Evolutionary conservation across 148 eudicot genomes (phyloP).

Genomic region (Beta vulgaris): DNA sequence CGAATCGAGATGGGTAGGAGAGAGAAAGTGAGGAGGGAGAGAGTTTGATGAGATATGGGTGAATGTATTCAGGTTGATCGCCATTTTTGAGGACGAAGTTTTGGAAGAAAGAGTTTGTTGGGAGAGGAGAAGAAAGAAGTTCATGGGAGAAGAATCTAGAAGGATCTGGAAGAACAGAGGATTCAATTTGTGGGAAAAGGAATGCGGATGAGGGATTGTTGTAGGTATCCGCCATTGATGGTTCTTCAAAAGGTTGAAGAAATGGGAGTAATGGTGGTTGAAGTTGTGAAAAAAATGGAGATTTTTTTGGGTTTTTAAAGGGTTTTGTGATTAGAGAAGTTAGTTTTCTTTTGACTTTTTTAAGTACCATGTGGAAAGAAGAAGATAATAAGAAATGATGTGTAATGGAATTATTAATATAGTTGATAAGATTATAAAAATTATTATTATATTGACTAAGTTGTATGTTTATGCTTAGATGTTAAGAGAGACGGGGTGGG

Average conservation of each 20-base stretch:
- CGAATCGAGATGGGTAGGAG: constrained; percentile 65
- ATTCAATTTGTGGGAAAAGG: constrained; percentile 52
- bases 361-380: constrained; percentile 32
- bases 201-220: constrained; percentile 30
- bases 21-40: constrained; percentile 55
- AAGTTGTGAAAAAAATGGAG: constrained; percentile 14
- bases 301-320: constrained; percentile 34
- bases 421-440: no score
- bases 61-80: constrained; percentile 87
- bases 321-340: constrained; percentile 35
- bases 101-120: constrained; percentile 91
- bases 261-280: background rate
- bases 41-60: constrained; percentile 76
- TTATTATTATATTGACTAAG: no score
- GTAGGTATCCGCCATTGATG: background rate
- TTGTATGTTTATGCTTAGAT: constrained; percentile 1
- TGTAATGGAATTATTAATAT: no score
- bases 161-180: constrained; percentile 77
- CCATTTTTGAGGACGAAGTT: constrained; percentile 83
- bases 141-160: constrained; percentile 56
- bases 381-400: background rate
- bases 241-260: constrained; percentile 6
- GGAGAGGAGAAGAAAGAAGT: constrained; percentile 60
- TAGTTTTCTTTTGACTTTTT: constrained; percentile 36
- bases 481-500: constrained; percentile 1